Evolutionary conservation across 371 early-diverging fungal species (phyloP), one percentile per base, ranked within the genome.

Genomic region (Saksenaea vasiformis): DNA sequence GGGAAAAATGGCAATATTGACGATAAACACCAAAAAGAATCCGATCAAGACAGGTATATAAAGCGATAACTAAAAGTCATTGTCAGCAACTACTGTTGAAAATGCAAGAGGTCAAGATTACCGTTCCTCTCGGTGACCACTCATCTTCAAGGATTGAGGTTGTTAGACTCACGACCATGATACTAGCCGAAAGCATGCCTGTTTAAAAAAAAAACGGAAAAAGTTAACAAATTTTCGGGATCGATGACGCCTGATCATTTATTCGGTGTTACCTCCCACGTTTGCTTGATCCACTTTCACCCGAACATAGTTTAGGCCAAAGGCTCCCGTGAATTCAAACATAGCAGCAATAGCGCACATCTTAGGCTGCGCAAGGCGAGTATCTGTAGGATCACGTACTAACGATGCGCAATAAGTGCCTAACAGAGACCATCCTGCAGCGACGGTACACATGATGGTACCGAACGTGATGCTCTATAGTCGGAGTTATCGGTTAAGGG

Each of bases 171-270:
- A 81, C 61, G 4, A 73, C 73, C 65, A 81, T 73, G 24, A 81
- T 76, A 1, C 77, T 71, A 11, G 77, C 81, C 24, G 81, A 74
- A 9, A 81, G 58, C 73, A 80, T 78, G 31, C 72, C 75, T 75
- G 44, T 44, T 36, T 22, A 39, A 15, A 15, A 41, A 4, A 19
- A 39, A n/a, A n/a, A n/a, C n/a, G n/a, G n/a, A n/a, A 31, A 56
- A 53, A 31, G 39, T 35, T 43, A 47, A 37, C 36, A 36, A n/a
- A 31, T n/a, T 22, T 47, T 47, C 22, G 28, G 24, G 19, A 11
- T 19, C 27, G 43, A 9, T 59, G 51, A 37, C 47, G 60, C 47
- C 26, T 44, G 28, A 19, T 10, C 22, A 26, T 41, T 47, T 44
- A 31, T 14, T 41, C 43, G 17, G 53, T 26, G 31, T 65, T 72